A percentile compares a stretch with the other conserved stretches of the same genome.
These are phyloP conservation scores for Panaeolus cyanescens DNA, from an alignment of 768 basidiomycete species.

Conservation along the genomic window DNA sequence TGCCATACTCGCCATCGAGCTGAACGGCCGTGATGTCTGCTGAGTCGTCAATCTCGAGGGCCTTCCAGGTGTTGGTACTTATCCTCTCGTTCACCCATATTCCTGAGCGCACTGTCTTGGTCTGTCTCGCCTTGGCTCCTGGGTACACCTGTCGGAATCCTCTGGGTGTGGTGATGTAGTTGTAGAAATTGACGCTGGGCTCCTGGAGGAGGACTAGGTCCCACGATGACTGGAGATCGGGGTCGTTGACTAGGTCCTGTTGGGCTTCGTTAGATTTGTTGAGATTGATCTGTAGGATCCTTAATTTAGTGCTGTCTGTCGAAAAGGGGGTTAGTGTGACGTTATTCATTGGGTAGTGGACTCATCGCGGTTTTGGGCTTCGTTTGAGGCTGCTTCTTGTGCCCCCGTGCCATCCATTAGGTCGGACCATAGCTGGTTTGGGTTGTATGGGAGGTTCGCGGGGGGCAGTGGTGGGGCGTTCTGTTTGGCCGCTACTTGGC, in stretches of 20 bases:
- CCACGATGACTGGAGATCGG: not conserved
- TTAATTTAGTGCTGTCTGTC: not conserved
- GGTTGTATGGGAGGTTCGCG: slow-evolving; percentile 8
- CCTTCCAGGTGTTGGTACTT: slow-evolving; percentile 16
- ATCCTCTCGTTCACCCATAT: slow-evolving; percentile 19
- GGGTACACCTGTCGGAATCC: slow-evolving; percentile 21
- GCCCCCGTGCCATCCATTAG: slow-evolving; percentile 12
- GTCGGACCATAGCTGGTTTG: slow-evolving; percentile 12
- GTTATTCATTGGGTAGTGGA: slow-evolving; percentile 12
- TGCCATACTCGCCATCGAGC: not conserved
- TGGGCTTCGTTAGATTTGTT: slow-evolving; percentile 19
- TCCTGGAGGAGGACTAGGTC: slow-evolving; percentile 22
- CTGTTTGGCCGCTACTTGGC: too few relatives aligned
- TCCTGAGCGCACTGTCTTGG: slow-evolving; percentile 8
- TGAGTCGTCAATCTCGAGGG: slow-evolving; percentile 7
- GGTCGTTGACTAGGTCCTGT: slow-evolving; percentile 14
- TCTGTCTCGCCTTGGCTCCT: not conserved
- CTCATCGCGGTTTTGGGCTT: slow-evolving; percentile 11
- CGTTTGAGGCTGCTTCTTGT: not conserved
- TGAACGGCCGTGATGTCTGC: slow-evolving; percentile 18
- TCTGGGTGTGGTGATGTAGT: slow-evolving; percentile 15
- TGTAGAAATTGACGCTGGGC: slow-evolving; percentile 11
- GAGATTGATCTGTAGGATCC: slow-evolving; percentile 14
- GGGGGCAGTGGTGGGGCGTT: not conserved
- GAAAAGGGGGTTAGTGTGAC: not conserved